Conservation (phyloP, 495 filamentous ascomycete genomes). For the Clohesyomyces aquaticus region DNA sequence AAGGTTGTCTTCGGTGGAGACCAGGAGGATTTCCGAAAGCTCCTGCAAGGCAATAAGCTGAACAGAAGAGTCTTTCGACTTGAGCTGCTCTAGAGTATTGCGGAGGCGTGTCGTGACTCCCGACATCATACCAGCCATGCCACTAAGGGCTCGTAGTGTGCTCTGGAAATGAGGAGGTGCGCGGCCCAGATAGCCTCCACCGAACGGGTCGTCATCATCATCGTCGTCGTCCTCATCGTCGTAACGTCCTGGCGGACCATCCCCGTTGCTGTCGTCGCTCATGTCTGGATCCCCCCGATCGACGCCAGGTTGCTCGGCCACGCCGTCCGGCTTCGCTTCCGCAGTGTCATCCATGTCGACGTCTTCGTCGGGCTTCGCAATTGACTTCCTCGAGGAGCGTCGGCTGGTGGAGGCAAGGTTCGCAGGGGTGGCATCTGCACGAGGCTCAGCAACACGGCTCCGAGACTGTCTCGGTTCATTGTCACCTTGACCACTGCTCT, state of each 20-base stretch:
- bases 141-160: constrained; percentile 82
- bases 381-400: constrained; percentile 56
- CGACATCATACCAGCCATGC: constrained; percentile 94
- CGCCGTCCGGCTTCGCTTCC: constrained; percentile 57
- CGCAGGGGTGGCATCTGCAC: constrained; percentile 20
- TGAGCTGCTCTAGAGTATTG: constrained; percentile 80
- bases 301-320: constrained; percentile 43
- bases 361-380: constrained; percentile 41
- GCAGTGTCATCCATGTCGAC: constrained; percentile 54
- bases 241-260: constrained; percentile 56
- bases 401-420: constrained; percentile 46
- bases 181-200: constrained; percentile 69
- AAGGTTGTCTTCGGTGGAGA: constrained; percentile 95
- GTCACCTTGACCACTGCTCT: constrained; percentile 31
- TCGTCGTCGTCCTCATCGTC: constrained; percentile 70
- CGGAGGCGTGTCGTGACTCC: constrained; percentile 78
- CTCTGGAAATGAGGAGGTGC: constrained; percentile 70
- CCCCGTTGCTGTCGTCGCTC: constrained; percentile 55
- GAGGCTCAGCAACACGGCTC: constrained; percentile 6
- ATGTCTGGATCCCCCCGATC: constrained; percentile 47
- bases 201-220: constrained; percentile 80
- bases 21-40: constrained; percentile 86
- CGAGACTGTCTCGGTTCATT: constrained; percentile 5
- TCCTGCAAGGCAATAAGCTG: constrained; percentile 93
- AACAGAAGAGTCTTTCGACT: constrained; percentile 80